Percentiles rank a stretch among this genome's conserved stretches.
phyloP scores from a whole-genome alignment of 805 yeast species.

The Saturnispora serradocipensis region DNA sequence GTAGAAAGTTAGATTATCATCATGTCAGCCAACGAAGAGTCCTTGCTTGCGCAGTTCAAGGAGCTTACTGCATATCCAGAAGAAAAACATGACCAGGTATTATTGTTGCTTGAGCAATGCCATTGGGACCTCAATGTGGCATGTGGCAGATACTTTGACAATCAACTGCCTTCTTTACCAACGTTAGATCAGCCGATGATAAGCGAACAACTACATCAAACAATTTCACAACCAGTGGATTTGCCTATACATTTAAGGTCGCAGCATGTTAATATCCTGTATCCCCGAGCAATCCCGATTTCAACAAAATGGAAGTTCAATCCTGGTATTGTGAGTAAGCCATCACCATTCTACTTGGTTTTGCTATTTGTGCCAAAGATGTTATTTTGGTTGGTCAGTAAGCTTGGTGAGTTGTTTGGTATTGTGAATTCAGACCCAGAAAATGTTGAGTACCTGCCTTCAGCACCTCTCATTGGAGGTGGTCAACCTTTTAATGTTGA shows the following conservation, averaged over 20 bases:
- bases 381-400: constrained; percentile 25
- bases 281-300: constrained; percentile 30
- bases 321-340: constrained; percentile 19
- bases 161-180: constrained; percentile 11
- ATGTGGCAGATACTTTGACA: constrained; percentile 53
- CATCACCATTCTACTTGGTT: constrained; percentile 35
- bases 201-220: background rate
- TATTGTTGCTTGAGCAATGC: constrained; percentile 38
- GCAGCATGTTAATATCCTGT: constrained; percentile 19
- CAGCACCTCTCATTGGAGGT: constrained; percentile 14
- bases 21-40: constrained; percentile 30
- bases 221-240: background rate
- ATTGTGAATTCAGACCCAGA: constrained; percentile 24
- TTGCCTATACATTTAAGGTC: constrained; percentile 14
- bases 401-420: constrained; percentile 32
- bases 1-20: background rate
- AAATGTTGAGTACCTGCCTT: constrained; percentile 23
- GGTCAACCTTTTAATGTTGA: constrained; percentile 14
- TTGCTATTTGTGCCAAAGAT: constrained; percentile 49
- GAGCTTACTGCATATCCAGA: constrained; percentile 39
- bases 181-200: background rate
- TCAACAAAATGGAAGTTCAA: constrained; percentile 30
- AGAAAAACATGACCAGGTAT: constrained; percentile 38
- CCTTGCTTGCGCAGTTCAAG: constrained; percentile 38
- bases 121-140: constrained; percentile 58